Evolutionary conservation across 1,284 basidiomycete genomes (phyloP), one percentile per base, ranked within the genome.

Genomic region (Xerocomus amazonicus): DNA sequence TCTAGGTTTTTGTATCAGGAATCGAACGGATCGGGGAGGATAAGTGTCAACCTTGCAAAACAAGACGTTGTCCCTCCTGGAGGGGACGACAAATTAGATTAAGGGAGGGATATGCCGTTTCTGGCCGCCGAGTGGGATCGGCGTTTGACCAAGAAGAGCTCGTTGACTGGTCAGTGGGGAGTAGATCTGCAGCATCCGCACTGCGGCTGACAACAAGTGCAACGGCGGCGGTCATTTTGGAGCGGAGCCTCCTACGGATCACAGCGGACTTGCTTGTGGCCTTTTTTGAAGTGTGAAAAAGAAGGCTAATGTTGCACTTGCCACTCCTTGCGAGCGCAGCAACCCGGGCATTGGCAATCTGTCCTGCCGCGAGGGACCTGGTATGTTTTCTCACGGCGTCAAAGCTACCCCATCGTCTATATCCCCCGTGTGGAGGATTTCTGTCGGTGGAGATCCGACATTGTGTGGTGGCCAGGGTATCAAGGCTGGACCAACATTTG

Each of bases 241-340:
- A 56, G 2, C 62, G 56, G 12, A 67, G 46, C 9, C 54, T 47
- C 19, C 54, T 47, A 10, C 63, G 65, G 14, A 68, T 13, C 8
- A 67, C 62, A 2, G 37, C 53, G 3, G 52, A 57, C 36, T 63
- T 69, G 45, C 57, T 59, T 4, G 64, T 69, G 0, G 43, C 41
- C 50, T 68, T 66, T 40, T 68, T 69, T 8, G 56, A 46, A 2
- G 47, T 62, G 43, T 60, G 52, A 33, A 62, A 65, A 12, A 61
- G 48, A 0, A 65, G 47, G 19, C 53, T 43, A 42, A 65, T 29
- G 35, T 51, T 55, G 31, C 16, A 37, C 28, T 47, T 55, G 26
- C 53, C 55, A 6, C 31, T 31, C 10, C 42, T 4, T 17, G 56
- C 48, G 41, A 61, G 35, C 14, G 43, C 52, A 13, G 51, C 44